Percentiles rank a stretch among this genome's conserved stretches.
Evolutionary conservation across 2,329 filamentous ascomycete genomes (phyloP).

Genomic region (Colletotrichum musae): DNA sequence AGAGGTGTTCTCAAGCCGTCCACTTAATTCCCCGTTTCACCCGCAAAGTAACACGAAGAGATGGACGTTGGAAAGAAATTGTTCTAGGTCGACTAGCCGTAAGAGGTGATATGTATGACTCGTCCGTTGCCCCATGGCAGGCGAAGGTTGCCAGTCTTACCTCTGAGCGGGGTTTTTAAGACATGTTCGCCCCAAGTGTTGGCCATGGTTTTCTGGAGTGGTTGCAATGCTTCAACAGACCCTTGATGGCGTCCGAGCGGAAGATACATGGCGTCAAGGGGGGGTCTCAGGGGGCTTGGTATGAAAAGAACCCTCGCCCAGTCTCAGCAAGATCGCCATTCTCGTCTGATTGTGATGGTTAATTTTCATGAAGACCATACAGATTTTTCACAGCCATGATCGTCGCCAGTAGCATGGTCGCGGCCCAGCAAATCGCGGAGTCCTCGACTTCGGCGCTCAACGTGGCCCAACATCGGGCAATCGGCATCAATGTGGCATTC

Average conservation of each 20-base stretch:
- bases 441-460: neutral
- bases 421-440: neutral
- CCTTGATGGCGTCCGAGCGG: slow-evolving; percentile 1
- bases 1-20: no score
- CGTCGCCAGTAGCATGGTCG: neutral
- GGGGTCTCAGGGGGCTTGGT: neutral
- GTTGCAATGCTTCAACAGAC: neutral
- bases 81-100: neutral
- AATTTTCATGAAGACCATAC: neutral
- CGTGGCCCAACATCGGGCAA: slow-evolving; percentile 3
- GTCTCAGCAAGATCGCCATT: neutral
- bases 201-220: neutral
- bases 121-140: neutral
- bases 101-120: slow-evolving; percentile 1
- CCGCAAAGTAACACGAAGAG: no score
- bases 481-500: slow-evolving; percentile 19
- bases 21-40: no score
- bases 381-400: neutral
- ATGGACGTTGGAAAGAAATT: no score
- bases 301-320: neutral
- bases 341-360: neutral
- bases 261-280: neutral
- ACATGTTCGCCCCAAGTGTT: no score
- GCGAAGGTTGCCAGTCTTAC: slow-evolving; percentile 7
- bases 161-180: no score